Evolutionary conservation across 1,284 basidiomycete genomes (phyloP), one percentile per base, ranked within the genome.

Genomic region (Anthracocystis setariae): DNA sequence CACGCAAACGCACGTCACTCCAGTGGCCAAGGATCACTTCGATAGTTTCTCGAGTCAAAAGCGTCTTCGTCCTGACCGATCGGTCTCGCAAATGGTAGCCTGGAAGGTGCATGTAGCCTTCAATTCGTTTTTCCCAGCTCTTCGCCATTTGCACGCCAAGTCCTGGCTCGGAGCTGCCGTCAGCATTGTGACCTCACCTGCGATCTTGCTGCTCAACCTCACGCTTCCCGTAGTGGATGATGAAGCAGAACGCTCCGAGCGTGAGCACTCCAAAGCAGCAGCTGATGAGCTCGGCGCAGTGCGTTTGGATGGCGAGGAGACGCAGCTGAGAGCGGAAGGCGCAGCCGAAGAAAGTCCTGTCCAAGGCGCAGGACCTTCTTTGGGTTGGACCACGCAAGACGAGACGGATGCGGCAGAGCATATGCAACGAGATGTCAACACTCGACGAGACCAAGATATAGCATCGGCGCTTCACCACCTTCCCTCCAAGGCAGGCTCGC

Each of bases 191-290:
- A 93, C 93, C 8, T 89, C 90, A 0, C 95, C 95, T 0, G 92
- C 94, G 0, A 89, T 98, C 7, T 85, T 96, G 81, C 85, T 87
- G 12, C 86, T 98, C 50, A 97, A 94, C 0, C 77, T 97, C 17
- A 98, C 95, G 0, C 85, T 97, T 7, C 94, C 94, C 3, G 94
- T 98, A 4, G 92, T 94, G 2, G 85, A 86, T 49, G 85, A 86
- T 65, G 82, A 83, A 7, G 75, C 79, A 1, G 80, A 35, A 88
- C 89, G 74, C 84, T 86, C 47, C n/a, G 59, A 51, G 29, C 61
- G 43, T 24, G 58, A 67, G 24, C 44, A 50, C 3, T 57, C 57
- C 23, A 25, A 15, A 78, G 77, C 27, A 57, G 78, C 20, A 81
- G 68, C 63, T 5, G 60, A 60, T 24, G 52, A 49, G 20, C 46